phyloP scores from a whole-genome alignment of 2,329 filamentous ascomycete genomes.

The Fusarium falciforme region DNA sequence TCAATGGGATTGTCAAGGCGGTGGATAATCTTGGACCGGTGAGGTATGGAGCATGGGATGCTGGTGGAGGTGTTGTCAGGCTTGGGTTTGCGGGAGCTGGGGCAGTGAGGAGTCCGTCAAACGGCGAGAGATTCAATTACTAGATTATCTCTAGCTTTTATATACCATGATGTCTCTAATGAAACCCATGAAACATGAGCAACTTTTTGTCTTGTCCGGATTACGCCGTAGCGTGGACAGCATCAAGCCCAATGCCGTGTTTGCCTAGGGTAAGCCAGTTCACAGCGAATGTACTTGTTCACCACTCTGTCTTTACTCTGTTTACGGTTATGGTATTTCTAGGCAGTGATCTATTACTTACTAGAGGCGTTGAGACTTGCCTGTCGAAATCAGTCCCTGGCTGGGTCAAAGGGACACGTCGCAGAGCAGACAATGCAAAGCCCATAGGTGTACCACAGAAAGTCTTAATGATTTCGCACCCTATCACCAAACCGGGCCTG shows the following conservation, averaged over 20 bases:
- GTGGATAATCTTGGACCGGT: constrained; percentile 28
- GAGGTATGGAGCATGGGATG: constrained; percentile 38
- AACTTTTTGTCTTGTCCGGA: neutral
- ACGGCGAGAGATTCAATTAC: constrained; percentile 36
- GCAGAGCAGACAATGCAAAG: neutral
- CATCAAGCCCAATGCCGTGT: neutral
- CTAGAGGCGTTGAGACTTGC: neutral
- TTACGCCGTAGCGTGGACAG: neutral
- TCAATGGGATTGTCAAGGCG: constrained; percentile 20
- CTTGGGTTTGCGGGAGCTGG: constrained; percentile 34
- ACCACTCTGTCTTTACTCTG: neutral
- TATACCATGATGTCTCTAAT: neutral
- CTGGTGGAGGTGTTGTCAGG: constrained; percentile 26
- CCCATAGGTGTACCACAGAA: neutral
- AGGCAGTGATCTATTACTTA: neutral
- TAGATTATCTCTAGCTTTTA: constrained; percentile 1
- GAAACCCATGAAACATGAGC: neutral
- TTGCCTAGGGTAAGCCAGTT: neutral
- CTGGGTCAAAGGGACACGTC: neutral
- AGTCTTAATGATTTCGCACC: neutral
- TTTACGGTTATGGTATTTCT: neutral
- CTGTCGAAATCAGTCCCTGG: neutral
- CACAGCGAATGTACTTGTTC: neutral
- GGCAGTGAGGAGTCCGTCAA: constrained; percentile 27
- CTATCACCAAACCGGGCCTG: neutral